Evolutionary conservation across 805 yeast species (phyloP).

Genomic region (Millerago galiae): DNA sequence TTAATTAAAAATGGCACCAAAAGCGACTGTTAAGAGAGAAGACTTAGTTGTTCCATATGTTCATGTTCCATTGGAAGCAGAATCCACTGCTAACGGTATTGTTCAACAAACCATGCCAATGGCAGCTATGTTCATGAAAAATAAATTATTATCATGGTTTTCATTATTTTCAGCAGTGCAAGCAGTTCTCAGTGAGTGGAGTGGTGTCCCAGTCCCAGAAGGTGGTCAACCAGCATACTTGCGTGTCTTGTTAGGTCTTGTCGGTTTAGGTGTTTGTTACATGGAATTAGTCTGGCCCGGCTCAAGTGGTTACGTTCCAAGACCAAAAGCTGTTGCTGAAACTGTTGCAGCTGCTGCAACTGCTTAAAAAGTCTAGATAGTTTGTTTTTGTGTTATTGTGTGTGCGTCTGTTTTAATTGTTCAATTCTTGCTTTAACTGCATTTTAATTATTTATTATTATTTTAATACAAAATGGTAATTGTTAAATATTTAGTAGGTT

Average conservation of each 20-base stretch:
- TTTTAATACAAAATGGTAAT: background rate
- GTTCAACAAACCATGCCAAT: slow-evolving; percentile 55
- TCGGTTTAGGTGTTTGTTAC: slow-evolving; percentile 48
- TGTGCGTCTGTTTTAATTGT: background rate
- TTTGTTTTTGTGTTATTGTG: background rate
- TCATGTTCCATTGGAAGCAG: slow-evolving; percentile 43
- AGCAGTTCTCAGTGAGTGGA: slow-evolving; percentile 25
- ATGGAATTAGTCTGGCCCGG: slow-evolving; percentile 34
- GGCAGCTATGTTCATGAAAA: slow-evolving; percentile 62
- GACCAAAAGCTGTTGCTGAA: slow-evolving; percentile 18
- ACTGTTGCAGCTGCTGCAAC: slow-evolving; percentile 14
- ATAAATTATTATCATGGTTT: slow-evolving; percentile 47
- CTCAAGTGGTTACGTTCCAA: slow-evolving; percentile 24
- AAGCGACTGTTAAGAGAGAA: slow-evolving; percentile 25
- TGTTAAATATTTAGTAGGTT: background rate
- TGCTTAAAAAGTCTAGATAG: background rate
- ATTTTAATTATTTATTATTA: background rate
- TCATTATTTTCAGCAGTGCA: slow-evolving; percentile 45
- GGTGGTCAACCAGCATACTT: slow-evolving; percentile 32
- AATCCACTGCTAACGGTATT: slow-evolving; percentile 39
- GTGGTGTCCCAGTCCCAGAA: slow-evolving; percentile 24
- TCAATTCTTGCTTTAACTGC: background rate
- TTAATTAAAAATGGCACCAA: slow-evolving; percentile 19
- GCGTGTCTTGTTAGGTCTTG: slow-evolving; percentile 29
- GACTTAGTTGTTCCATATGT: slow-evolving; percentile 35